Evolutionary conservation across 805 yeast genomes (phyloP).

Genomic region (Pichia insulana): DNA sequence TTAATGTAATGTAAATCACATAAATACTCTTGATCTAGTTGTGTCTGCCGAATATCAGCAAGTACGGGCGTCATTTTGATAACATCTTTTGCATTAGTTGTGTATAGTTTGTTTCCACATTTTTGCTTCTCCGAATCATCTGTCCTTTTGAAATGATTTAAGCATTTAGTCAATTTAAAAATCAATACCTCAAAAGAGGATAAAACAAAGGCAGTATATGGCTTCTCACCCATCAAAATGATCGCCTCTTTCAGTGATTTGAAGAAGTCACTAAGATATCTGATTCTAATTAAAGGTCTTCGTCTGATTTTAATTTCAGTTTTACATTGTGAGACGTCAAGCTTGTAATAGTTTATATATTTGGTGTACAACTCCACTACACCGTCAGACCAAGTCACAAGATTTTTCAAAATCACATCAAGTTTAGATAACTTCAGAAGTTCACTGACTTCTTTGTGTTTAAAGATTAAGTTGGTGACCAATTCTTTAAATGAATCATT

Average conservation of each 20-base stretch:
- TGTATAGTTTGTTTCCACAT: constrained; percentile 12
- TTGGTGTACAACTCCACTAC: constrained; percentile 15
- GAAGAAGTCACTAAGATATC: constrained; percentile 19
- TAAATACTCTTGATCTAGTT: constrained; percentile 6
- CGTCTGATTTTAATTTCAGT: constrained; percentile 23
- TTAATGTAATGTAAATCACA: constrained; percentile 24
- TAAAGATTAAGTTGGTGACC: constrained; percentile 11
- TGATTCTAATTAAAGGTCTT: constrained; percentile 26
- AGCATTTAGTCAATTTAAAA: constrained; percentile 14
- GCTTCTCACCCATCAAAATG: constrained; percentile 14
- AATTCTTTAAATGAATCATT: constrained; percentile 15
- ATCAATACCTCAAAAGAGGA: constrained; percentile 20
- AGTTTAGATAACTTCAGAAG: constrained; percentile 11
- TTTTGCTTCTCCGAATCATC: constrained; percentile 19
- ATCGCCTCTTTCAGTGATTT: constrained; percentile 16
- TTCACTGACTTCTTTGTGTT: constrained; percentile 15
- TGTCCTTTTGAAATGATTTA: constrained; percentile 16
- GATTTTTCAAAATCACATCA: constrained; percentile 9
- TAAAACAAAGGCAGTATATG: constrained; percentile 15
- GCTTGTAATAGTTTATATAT: constrained; percentile 18
- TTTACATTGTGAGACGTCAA: constrained; percentile 18
- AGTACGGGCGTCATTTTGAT: constrained; percentile 15
- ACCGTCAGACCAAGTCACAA: constrained; percentile 22
- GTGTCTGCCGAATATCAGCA: constrained; percentile 11
- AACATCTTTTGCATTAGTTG: constrained; percentile 21